phyloP scores from a whole-genome alignment of 169 alveolate species.

The Cryptosporidium andersoni region DNA sequence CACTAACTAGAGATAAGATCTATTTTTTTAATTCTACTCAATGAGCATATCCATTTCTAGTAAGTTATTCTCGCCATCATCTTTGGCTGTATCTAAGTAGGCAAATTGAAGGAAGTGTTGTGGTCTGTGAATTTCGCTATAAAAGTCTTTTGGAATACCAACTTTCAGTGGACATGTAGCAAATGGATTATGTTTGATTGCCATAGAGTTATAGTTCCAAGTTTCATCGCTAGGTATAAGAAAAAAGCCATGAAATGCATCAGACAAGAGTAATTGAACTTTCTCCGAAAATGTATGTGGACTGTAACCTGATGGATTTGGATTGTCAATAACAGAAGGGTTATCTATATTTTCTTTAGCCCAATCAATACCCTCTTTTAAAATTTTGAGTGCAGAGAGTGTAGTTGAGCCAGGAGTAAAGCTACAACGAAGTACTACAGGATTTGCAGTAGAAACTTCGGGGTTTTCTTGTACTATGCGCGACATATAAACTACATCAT shows the following conservation, averaged over 20 bases:
- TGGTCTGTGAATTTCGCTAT: slow-evolving; percentile 96
- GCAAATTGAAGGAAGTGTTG: slow-evolving; percentile 80
- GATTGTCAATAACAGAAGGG: slow-evolving; percentile 20
- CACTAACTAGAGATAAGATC: too few relatives aligned
- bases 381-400: slow-evolving; percentile 91
- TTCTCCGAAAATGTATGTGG: slow-evolving; percentile 78
- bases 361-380: slow-evolving; percentile 94
- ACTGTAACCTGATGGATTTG: neutral
- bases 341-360: slow-evolving; percentile 81
- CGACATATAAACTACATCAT: slow-evolving; percentile 26
- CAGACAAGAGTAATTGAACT: slow-evolving; percentile 95
- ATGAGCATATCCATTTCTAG: slow-evolving; percentile 42
- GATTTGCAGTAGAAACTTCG: slow-evolving; percentile 56
- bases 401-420: slow-evolving; percentile 98
- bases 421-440: slow-evolving; percentile 84
- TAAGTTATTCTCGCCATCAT: slow-evolving; percentile 61
- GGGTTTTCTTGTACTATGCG: slow-evolving; percentile 23
- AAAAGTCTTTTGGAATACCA: slow-evolving; percentile 96
- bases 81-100: slow-evolving; percentile 72
- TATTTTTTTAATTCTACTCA: slow-evolving; percentile 7
- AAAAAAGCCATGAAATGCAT: slow-evolving; percentile 96
- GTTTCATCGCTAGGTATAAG: slow-evolving; percentile 98
- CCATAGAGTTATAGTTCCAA: slow-evolving; percentile 99
- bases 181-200: slow-evolving; percentile 79
- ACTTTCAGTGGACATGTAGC: slow-evolving; percentile 78